Evolutionary conservation across 2,329 filamentous ascomycete genomes (phyloP), one percentile per base, ranked within the genome.

Genomic region (Fusarium udum): DNA sequence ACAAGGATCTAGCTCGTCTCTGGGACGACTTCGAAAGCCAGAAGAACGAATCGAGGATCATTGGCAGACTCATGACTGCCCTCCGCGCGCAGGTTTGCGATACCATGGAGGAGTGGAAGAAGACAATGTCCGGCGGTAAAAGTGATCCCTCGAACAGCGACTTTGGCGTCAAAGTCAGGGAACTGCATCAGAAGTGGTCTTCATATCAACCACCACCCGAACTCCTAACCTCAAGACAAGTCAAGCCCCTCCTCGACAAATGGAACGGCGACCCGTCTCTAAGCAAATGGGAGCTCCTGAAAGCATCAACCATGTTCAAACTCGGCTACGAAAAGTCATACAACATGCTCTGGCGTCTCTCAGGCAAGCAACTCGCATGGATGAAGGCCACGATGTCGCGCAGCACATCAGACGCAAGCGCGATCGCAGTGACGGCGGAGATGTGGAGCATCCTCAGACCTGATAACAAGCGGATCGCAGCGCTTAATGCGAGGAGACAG

Each of bases 291-390:
- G 81, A 83, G 7, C 77, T 87, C 6, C 78, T 89, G 22, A 87
- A 87, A 64, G 88, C 88, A 1, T 88, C 87, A 3, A 80, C 80
- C 7, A 78, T 83, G 7, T 89, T 87, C 75, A 83, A 83, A 46
- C 45, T 80, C n/a, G 82, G 79, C 40, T 80, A 83, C 71, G 57
- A 67, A 0, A 64, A 8, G 0, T 66, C 57, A 1, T 64, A 78
- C 1, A 73, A 46, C 1, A 85, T 89, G 59, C 75, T 82, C 3
- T 90, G 87, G 86, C 78, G 78, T 16, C 82, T 89, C 67, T 84
- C 84, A 0, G 87, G 87, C 0, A 80, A 78, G 3, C 87, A 89
- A 75, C 80, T 89, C 6, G 84, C 82, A 13, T 78, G 78, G 39
- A 81, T 90, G 65, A 90, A 90, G 74, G 82, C 83, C 0, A 70